phyloP scores from a whole-genome alignment of 306 rosid genomes.

The Cicer bijugum region DNA sequence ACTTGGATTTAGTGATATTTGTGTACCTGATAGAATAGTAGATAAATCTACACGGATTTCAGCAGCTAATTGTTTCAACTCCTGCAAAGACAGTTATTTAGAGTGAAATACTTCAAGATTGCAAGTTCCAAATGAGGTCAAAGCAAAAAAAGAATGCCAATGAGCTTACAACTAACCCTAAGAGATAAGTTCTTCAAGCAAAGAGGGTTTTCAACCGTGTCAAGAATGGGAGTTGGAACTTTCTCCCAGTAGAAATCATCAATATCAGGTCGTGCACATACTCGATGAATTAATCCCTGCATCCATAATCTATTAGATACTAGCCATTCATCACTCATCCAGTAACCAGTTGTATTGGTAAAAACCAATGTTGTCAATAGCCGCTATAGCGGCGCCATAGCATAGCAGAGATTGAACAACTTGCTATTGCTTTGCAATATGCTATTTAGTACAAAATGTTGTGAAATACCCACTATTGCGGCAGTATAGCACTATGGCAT shows the following conservation, averaged over 20 bases:
- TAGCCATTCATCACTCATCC: slow-evolving; percentile 27
- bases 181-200: slow-evolving; percentile 83
- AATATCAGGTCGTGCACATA: slow-evolving; percentile 49
- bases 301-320: slow-evolving; percentile 45
- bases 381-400: no score
- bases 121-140: slow-evolving; percentile 19
- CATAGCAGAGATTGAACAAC: no score
- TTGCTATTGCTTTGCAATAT: no score
- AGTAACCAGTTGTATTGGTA: slow-evolving; percentile 20
- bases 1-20: slow-evolving; percentile 59
- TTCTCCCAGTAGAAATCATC: slow-evolving; percentile 72
- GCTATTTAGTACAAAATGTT: no score
- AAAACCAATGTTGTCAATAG: no score
- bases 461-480: no score
- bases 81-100: slow-evolving; percentile 57
- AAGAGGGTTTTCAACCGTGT: slow-evolving; percentile 75
- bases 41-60: slow-evolving; percentile 79
- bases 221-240: slow-evolving; percentile 80
- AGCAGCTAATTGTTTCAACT: slow-evolving; percentile 76
- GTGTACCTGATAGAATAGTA: slow-evolving; percentile 52
- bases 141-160: slow-evolving; percentile 16
- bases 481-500: no score
- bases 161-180: slow-evolving; percentile 55
- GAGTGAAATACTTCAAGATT: slow-evolving; percentile 40
- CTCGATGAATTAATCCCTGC: slow-evolving; percentile 56